Base-by-base conservation (phyloP, 2,329 filamentous ascomycete species). In the Septoria petroselini region DNA sequence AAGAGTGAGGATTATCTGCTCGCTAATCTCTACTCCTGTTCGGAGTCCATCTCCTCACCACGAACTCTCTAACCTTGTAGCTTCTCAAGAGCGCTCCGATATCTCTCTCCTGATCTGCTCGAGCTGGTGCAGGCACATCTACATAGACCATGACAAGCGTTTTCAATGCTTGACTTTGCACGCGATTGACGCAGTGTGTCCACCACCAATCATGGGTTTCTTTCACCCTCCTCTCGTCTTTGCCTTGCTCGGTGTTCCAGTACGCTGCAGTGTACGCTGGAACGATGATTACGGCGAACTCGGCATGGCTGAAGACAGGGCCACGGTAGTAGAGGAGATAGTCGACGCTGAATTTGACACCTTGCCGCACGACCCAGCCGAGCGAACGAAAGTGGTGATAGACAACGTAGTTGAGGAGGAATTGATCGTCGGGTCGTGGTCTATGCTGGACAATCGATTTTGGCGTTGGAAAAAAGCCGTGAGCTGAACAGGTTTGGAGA, bases 371-470 rank as follows among this genome's bases (percentile, higher is more conserved):
- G 1, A 96, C 88, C 91, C 93, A 98, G 18, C 93, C 93, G 0
- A 97, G 76, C 0, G 90, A 95, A 30, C 93, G 85, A 72, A 95
- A 98, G 67, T 98, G 91, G 66, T 98, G 93, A 68, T 95, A 98
- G 14, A 88, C 88, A 9, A 83, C 83, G 64, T 97, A 98, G 50
- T 88, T 84, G 1, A 95, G 68, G 15, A 97, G 73, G 68, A 98
- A 98, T 0, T 82, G 79, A 62, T 95, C 88, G 66, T 95, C 89
- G 1, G 0, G 89, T 8, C 34, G 82, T 70, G 65, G 6, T 66
- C 62, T 15, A 62, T 65, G 11, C 11, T 63, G 25, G 35, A 6
- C 86, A 86, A 44, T 85, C 86, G 83, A 0, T 85, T 89, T 59
- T 84, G 73, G 11, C 11, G 35, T 42, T 78, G 80, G 60, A 38